Percentiles rank a stretch among this genome's conserved stretches.
Evolutionary conservation across 2,329 filamentous ascomycete species (phyloP).

Genomic region (Epichloe typhina): DNA sequence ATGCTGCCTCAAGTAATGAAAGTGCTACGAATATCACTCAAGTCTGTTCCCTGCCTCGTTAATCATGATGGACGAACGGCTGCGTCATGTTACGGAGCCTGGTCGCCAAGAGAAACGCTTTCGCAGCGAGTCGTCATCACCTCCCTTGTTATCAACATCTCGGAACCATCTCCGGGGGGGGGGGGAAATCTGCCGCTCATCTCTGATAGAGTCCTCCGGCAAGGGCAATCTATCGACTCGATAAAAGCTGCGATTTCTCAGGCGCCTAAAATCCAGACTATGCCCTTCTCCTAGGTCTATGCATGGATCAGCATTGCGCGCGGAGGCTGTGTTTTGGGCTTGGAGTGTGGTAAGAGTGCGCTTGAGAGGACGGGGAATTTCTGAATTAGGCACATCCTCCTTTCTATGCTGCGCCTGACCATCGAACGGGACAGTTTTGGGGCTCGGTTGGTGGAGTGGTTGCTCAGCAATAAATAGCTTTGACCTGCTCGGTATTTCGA

Average conservation of each 20-base stretch:
- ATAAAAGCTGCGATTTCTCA: background rate
- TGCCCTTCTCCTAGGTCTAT: background rate
- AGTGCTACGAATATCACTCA: background rate
- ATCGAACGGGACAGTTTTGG: background rate
- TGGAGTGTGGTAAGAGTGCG: background rate
- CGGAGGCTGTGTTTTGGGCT: background rate
- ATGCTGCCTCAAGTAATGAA: background rate
- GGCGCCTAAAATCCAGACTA: background rate
- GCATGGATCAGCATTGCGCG: background rate
- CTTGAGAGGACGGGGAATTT: background rate
- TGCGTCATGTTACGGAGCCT: background rate
- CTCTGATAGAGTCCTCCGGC: background rate
- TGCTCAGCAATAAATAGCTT: background rate
- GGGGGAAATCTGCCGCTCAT: background rate
- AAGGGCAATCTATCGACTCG: background rate
- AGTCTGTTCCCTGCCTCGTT: background rate
- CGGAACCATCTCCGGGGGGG: background rate
- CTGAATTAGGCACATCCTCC: background rate
- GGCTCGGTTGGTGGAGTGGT: background rate
- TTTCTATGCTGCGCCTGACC: background rate
- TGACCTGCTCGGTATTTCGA: background rate
- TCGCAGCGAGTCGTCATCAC: background rate
- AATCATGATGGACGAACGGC: too few species aligned
- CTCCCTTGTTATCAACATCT: background rate
- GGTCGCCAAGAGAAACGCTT: background rate